phyloP scores from a whole-genome alignment of 768 basidiomycete genomes.

The Amanita polypyramis region DNA sequence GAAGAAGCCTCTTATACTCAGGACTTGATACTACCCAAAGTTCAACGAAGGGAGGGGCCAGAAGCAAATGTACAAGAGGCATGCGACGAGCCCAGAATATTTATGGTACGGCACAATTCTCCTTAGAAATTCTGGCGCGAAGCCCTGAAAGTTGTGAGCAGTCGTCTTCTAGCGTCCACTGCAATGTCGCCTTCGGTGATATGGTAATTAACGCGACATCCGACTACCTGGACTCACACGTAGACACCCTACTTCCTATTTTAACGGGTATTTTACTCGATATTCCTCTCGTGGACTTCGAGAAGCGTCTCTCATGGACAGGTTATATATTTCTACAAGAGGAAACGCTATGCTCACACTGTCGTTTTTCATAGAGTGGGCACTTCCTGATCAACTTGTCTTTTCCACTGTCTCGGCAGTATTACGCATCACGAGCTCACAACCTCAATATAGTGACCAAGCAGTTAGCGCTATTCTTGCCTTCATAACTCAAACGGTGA shows the following conservation, averaged over 20 bases:
- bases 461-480: constrained; percentile 49
- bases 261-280: constrained; percentile 63
- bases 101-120: constrained; percentile 5
- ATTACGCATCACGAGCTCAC: constrained; percentile 48
- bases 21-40: constrained; percentile 51
- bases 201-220: constrained; percentile 57
- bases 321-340: constrained; percentile 31
- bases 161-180: constrained; percentile 65
- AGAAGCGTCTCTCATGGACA: constrained; percentile 69
- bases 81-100: constrained; percentile 9
- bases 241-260: constrained; percentile 43
- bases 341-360: background rate
- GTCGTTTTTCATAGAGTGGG: constrained; percentile 50
- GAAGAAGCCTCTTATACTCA: constrained; percentile 39
- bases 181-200: constrained; percentile 78
- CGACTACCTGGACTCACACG: constrained; percentile 36
- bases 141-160: constrained; percentile 17
- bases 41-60: constrained; percentile 18
- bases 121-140: constrained; percentile 3
- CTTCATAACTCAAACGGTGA: constrained; percentile 49
- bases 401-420: constrained; percentile 71
- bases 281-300: constrained; percentile 69
- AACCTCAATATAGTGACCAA: constrained; percentile 36
- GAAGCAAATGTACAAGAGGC: constrained; percentile 14
- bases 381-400: constrained; percentile 77